Percentiles rank a stretch among this genome's conserved stretches.
These are phyloP conservation scores for Eucalyptus erythrocorys DNA, from an alignment of 345 rosid species.

Conservation along the genomic window DNA sequence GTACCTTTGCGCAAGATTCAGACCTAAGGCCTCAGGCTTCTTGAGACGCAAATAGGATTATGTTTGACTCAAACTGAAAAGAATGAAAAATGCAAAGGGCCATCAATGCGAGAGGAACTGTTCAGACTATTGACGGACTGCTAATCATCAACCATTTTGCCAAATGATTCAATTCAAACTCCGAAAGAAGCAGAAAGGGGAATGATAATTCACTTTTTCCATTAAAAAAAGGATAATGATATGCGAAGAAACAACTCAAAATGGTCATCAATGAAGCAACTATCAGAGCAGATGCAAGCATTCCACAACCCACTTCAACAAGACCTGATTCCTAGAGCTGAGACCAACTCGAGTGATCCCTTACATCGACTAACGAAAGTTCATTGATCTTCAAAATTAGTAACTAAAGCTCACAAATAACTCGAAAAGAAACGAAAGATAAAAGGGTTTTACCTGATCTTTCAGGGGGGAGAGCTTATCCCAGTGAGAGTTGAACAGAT, in stretches of 20 bases:
- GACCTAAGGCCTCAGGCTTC: too few relatives aligned
- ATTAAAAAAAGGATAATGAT: not conserved
- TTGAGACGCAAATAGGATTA: too few relatives aligned
- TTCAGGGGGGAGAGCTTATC: constrained; percentile 16
- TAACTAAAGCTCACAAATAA: not conserved
- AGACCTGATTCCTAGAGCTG: not conserved
- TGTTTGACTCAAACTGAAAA: too few relatives aligned
- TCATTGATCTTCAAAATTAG: not conserved
- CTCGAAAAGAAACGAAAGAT: too few relatives aligned
- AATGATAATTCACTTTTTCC: not conserved
- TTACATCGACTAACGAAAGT: not conserved
- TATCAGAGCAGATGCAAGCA: not conserved
- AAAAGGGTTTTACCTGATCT: constrained; percentile 12
- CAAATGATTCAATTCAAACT: not conserved
- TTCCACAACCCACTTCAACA: not conserved
- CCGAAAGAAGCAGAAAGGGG: not conserved
- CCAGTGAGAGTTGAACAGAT: constrained; percentile 14
- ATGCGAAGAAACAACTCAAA: not conserved
- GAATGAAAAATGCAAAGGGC: not conserved
- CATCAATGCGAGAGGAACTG: not conserved
- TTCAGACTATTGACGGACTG: not conserved
- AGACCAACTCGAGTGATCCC: not conserved
- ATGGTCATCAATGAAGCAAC: not conserved
- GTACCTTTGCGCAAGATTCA: too few relatives aligned
- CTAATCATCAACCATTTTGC: not conserved